These are phyloP conservation scores for Komagataea norvegica DNA, from an alignment of 1,139 yeast species.

Conservation along the genomic window DNA sequence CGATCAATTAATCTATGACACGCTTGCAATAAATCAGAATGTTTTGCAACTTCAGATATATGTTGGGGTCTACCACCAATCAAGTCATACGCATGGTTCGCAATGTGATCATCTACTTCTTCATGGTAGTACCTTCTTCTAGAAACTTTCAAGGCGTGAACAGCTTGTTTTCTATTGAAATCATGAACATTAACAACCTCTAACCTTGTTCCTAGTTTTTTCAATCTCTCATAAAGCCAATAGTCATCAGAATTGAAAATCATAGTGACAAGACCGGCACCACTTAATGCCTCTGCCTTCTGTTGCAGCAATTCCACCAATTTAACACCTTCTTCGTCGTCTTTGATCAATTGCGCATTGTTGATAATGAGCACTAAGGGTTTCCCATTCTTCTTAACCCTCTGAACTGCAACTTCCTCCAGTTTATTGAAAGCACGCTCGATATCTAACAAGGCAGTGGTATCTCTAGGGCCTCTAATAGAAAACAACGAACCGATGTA, in stretches of 20 bases:
- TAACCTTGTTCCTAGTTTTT: constrained; percentile 66
- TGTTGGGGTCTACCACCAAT: constrained; percentile 88
- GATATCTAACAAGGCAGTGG: constrained; percentile 76
- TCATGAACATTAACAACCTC: constrained; percentile 72
- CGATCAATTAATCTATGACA: constrained; percentile 70
- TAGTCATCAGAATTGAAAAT: constrained; percentile 81
- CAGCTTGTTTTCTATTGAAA: constrained; percentile 51
- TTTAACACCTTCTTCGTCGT: constrained; percentile 62
- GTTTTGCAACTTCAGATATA: constrained; percentile 67
- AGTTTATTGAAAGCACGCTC: constrained; percentile 76
- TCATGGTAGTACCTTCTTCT: constrained; percentile 47
- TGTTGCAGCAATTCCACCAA: constrained; percentile 77
- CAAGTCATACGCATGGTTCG: constrained; percentile 58
- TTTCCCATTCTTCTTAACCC: constrained; percentile 38
- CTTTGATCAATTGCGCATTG: constrained; percentile 69
- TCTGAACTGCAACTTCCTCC: constrained; percentile 63
- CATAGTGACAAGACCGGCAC: constrained; percentile 71
- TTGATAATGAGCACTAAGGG: constrained; percentile 72
- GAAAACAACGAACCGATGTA: constrained; percentile 78
- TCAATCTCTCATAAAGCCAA: constrained; percentile 79
- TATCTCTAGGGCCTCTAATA: constrained; percentile 82
- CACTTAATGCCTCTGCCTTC: constrained; percentile 74
- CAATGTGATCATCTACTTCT: constrained; percentile 33
- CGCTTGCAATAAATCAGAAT: constrained; percentile 54
- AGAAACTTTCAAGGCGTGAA: constrained; percentile 51